Conservation (phyloP, 345 rosid genomes). For the Dipteronia dyeriana region DNA sequence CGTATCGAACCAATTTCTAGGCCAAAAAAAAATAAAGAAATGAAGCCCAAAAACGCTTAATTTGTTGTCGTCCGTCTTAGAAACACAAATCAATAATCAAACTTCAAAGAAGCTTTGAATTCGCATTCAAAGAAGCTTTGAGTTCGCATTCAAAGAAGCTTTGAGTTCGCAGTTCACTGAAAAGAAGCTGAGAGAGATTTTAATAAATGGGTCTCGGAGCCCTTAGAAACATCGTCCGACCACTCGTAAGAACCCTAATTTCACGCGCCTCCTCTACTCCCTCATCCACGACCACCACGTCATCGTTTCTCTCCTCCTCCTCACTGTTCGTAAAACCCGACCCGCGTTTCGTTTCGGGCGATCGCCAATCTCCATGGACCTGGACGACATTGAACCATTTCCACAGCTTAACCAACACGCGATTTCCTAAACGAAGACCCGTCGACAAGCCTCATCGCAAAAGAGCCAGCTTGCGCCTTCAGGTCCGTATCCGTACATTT, state of each 20-base stretch:
- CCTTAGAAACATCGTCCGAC: conserved; percentile 45
- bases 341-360: conserved; percentile 23
- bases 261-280: conserved; percentile 29
- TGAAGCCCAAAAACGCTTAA: background rate
- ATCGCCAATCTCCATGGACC: conserved; percentile 38
- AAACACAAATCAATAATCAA: background rate
- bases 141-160: background rate
- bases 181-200: background rate
- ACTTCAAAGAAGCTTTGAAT: no score
- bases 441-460: conserved; percentile 71
- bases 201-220: conserved; percentile 49
- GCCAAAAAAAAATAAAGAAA: no score
- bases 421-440: conserved; percentile 82
- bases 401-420: conserved; percentile 65
- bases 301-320: conserved; percentile 21
- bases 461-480: conserved; percentile 68
- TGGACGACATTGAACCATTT: conserved; percentile 31
- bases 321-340: conserved; percentile 25
- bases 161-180: background rate
- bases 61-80: background rate
- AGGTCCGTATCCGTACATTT: conserved; percentile 35
- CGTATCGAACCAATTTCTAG: no score
- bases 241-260: conserved; percentile 47
- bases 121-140: background rate
- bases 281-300: conserved; percentile 11